Percentiles rank a stretch among this genome's conserved stretches.
Evolutionary conservation across 345 rosid genomes (phyloP).

Genomic region (Rubroshorea leprosula): DNA sequence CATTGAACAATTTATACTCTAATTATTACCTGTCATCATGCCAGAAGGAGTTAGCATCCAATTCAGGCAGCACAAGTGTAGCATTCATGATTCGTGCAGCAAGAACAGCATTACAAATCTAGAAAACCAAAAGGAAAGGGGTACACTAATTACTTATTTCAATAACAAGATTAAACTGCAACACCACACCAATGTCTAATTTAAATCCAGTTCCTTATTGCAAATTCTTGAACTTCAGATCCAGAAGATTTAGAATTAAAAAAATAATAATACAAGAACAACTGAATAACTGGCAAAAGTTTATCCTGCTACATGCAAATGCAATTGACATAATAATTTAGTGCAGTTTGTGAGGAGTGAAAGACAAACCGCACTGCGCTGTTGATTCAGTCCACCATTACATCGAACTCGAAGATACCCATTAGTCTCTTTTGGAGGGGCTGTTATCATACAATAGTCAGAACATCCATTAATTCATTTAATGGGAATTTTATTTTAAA

Average conservation of each 20-base stretch:
- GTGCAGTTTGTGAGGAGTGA: constrained; percentile 5
- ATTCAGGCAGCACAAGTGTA: constrained; percentile 90
- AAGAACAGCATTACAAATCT: constrained; percentile 99
- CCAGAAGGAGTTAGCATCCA: constrained; percentile 99
- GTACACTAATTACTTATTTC: constrained; percentile 6
- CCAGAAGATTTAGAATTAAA: too few species aligned
- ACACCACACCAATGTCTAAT: background rate
- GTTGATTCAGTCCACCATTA: constrained; percentile 98
- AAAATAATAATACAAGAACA: background rate
- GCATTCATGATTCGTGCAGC: constrained; percentile 99
- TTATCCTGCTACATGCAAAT: too few species aligned
- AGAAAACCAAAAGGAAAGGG: constrained; percentile 20
- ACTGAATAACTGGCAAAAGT: background rate
- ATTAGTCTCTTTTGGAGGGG: constrained; percentile 75
- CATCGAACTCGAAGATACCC: constrained; percentile 97
- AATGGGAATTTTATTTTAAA: constrained; percentile 4
- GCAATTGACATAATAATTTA: background rate
- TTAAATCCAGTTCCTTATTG: too few species aligned
- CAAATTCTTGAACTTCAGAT: too few species aligned
- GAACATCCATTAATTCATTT: background rate
- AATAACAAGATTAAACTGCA: background rate
- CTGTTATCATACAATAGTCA: constrained; percentile 38
- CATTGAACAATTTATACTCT: too few species aligned
- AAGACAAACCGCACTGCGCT: constrained; percentile 85
- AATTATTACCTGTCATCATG: constrained; percentile 99